Percentiles rank a stretch among this genome's conserved stretches.
These are phyloP conservation scores for Intubia oerlemansii DNA, from an alignment of 2,329 filamentous ascomycete genomes.

Conservation along the genomic window DNA sequence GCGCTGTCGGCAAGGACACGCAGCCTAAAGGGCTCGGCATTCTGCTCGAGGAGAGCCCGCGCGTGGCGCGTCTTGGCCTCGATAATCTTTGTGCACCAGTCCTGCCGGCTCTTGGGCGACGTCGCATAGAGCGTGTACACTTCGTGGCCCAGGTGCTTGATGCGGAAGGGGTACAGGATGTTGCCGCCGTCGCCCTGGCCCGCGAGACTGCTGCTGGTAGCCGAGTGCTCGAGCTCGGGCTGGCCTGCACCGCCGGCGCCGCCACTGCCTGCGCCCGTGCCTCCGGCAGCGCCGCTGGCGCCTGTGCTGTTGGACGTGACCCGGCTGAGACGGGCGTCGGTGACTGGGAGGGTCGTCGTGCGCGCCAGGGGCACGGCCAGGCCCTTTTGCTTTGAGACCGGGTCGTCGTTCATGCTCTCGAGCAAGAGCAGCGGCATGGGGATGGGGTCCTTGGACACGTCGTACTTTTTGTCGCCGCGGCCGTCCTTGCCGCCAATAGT, in stretches of 20 bases:
- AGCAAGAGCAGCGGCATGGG: constrained; percentile 90
- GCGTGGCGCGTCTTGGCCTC: constrained; percentile 91
- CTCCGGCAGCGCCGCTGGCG: constrained; percentile 5
- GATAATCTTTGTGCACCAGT: constrained; percentile 88
- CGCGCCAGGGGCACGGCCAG: constrained; percentile 40
- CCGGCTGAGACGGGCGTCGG: constrained; percentile 36
- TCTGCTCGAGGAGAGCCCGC: constrained; percentile 69
- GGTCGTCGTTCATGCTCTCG: constrained; percentile 81
- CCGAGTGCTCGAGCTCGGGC: constrained; percentile 43
- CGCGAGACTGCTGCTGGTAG: constrained; percentile 30
- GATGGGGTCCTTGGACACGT: constrained; percentile 87
- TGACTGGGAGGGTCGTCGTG: constrained; percentile 34
- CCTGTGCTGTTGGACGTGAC: constrained; percentile 22
- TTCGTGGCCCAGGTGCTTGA: constrained; percentile 90
- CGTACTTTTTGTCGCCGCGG: constrained; percentile 63
- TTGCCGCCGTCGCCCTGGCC: constrained; percentile 47
- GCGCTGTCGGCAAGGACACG: constrained; percentile 82
- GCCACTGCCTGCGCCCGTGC: no score
- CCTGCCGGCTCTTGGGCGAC: constrained; percentile 49
- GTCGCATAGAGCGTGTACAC: constrained; percentile 80
- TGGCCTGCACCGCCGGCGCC: constrained; percentile 10
- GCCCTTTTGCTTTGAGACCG: constrained; percentile 65
- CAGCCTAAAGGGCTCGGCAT: constrained; percentile 85
- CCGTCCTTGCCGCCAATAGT: constrained; percentile 38
- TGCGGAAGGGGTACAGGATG: constrained; percentile 79